Conservation (phyloP, 768 basidiomycete genomes). For the Leccinellum rugosiceps region DNA sequence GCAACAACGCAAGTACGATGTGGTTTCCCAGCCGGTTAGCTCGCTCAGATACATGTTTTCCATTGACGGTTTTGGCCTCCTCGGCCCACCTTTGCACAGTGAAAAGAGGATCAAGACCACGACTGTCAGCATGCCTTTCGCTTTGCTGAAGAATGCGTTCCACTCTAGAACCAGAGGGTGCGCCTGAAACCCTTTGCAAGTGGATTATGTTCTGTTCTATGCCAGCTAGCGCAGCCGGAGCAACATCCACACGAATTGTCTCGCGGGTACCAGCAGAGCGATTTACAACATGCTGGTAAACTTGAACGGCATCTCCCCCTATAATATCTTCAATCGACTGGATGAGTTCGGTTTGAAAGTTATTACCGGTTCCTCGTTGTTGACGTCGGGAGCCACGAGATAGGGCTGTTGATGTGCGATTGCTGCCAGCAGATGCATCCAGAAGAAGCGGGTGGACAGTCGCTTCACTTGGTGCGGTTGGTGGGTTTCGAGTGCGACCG, state of each 20-base stretch:
- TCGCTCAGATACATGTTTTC: slow-evolving; percentile 68
- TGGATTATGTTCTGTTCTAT: slow-evolving; percentile 54
- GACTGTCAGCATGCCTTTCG: slow-evolving; percentile 42
- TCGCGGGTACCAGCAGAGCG: slow-evolving; percentile 56
- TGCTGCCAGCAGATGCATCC: slow-evolving; percentile 49
- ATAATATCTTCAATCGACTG: slow-evolving; percentile 81
- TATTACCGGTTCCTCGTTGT: slow-evolving; percentile 50
- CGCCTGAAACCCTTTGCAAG: slow-evolving; percentile 43
- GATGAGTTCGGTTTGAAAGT: slow-evolving; percentile 55
- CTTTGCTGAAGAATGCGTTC: slow-evolving; percentile 49
- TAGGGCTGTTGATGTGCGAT: slow-evolving; percentile 43
- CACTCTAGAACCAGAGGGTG: slow-evolving; percentile 54
- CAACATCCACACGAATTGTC: slow-evolving; percentile 75
- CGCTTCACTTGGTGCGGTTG: slow-evolving; percentile 57
- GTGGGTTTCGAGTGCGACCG: slow-evolving; percentile 53
- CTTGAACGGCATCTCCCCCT: slow-evolving; percentile 75
- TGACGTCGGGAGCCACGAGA: slow-evolving; percentile 51
- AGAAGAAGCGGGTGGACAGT: slow-evolving; percentile 81
- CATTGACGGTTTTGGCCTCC: slow-evolving; percentile 79
- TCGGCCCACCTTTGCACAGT: slow-evolving; percentile 89
- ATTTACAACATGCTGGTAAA: slow-evolving; percentile 79
- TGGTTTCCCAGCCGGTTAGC: slow-evolving; percentile 67
- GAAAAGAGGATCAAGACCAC: slow-evolving; percentile 70
- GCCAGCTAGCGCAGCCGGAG: slow-evolving; percentile 59
- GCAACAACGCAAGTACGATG: slow-evolving; percentile 69